Conservation (phyloP, 208 protist species). For the Paratrypanosoma confusum region DNA sequence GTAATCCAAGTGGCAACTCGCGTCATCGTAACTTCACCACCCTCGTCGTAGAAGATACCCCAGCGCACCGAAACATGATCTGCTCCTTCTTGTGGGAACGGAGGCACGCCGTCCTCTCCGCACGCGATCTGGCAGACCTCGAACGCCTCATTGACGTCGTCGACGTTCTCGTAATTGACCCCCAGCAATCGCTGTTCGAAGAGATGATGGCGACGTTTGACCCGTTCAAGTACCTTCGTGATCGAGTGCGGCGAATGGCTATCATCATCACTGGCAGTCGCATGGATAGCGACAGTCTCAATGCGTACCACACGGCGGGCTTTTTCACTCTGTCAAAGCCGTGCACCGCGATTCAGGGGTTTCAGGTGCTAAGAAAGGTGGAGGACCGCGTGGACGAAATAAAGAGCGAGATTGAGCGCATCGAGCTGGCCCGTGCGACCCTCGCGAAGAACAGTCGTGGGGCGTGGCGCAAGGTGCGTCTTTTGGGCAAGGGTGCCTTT, state of each 20-base stretch:
- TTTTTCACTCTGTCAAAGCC: slow-evolving; percentile 82
- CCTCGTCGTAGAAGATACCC: slow-evolving; percentile 68
- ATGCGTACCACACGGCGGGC: slow-evolving; percentile 65
- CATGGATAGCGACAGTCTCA: slow-evolving; percentile 43
- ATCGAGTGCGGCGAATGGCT: slow-evolving; percentile 69
- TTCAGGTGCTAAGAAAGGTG: slow-evolving; percentile 52
- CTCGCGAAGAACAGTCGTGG: slow-evolving; percentile 73
- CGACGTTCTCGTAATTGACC: slow-evolving; percentile 82
- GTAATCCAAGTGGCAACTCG: too few species aligned
- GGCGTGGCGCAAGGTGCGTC: slow-evolving; percentile 59
- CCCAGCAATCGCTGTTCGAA: slow-evolving; percentile 59
- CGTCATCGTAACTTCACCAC: slow-evolving; percentile 85
- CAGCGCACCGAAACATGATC: slow-evolving; percentile 79
- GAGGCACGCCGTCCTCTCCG: slow-evolving; percentile 77
- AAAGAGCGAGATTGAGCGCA: slow-evolving; percentile 66
- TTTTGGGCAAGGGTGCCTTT: slow-evolving; percentile 75
- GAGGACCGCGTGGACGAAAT: slow-evolving; percentile 64
- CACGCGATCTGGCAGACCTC: slow-evolving; percentile 58
- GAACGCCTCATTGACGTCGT: slow-evolving; percentile 50
- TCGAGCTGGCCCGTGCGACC: slow-evolving; percentile 61
- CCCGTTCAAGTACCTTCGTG: slow-evolving; percentile 57
- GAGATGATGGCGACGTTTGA: slow-evolving; percentile 20
- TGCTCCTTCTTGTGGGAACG: slow-evolving; percentile 80
- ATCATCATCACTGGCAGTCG: slow-evolving; percentile 58
- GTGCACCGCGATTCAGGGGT: slow-evolving; percentile 62